These are phyloP conservation scores for Hemileia vastatrix DNA, from an alignment of 1,284 basidiomycete species.

Conservation along the genomic window DNA sequence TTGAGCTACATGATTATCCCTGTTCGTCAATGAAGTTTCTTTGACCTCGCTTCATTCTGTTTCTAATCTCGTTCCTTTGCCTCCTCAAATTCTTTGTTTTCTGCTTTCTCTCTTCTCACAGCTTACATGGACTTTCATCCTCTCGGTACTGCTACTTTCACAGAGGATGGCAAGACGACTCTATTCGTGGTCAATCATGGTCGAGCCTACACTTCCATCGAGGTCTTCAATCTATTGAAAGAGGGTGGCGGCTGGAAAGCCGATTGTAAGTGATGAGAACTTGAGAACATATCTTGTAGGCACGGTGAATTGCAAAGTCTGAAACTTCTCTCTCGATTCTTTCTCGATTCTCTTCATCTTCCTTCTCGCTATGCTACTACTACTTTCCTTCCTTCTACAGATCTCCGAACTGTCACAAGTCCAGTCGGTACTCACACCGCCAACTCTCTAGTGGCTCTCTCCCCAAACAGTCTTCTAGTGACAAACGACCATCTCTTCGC, in stretches of 20 bases:
- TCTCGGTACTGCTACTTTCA: background rate
- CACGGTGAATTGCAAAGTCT: too few relatives aligned
- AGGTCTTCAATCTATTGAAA: slow-evolving; percentile 55
- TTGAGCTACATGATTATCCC: background rate
- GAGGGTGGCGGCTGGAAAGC: too few relatives aligned
- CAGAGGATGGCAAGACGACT: too few relatives aligned
- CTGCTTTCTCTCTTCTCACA: background rate
- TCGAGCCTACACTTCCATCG: slow-evolving; percentile 53
- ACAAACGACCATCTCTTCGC: background rate
- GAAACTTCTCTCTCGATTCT: too few relatives aligned
- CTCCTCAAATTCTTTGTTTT: background rate
- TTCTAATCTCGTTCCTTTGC: background rate
- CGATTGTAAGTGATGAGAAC: too few relatives aligned
- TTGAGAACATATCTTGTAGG: too few relatives aligned
- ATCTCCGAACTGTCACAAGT: background rate
- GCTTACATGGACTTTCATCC: background rate
- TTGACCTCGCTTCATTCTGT: background rate
- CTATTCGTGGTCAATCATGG: slow-evolving; percentile 60
- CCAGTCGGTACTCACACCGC: background rate
- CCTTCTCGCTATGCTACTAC: too few relatives aligned
- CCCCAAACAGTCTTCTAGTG: background rate
- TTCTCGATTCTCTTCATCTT: too few relatives aligned
- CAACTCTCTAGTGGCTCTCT: background rate
- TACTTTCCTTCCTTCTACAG: background rate
- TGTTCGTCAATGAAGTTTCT: background rate